Evolutionary conservation across 345 rosid species (phyloP), one percentile per base, ranked within the genome.

Genomic region (Laguncularia racemosa): DNA sequence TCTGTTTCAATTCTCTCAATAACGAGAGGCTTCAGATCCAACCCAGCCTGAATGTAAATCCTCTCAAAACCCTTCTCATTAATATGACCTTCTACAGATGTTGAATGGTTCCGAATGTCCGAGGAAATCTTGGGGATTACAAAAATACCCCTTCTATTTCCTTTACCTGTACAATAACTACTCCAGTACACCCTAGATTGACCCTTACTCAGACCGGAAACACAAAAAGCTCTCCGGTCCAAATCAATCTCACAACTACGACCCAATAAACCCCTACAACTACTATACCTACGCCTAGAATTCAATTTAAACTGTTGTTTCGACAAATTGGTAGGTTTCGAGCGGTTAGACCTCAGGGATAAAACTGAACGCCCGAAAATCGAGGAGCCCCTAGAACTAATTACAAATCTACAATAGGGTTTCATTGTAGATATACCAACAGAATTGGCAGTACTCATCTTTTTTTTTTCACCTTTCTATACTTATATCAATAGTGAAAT

Each of bases 361-460:
- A 77, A 73, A 67, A 62, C 47, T 55, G 78, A 73, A 67, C 60
- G 44, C 58, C 95, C 95, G 4, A 79, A 82, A 48, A 86, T 61
- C 13, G 83, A 80, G 51, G 79, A 77, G 44, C 78, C 73, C 73
- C 50, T 80, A 49, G 55, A 80, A 53, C 84, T 68, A 73, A 86
- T 71, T 28, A 83, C 60, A 64, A 83, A 74, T 76, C 79, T 81
- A 76, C 96, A 76, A 66, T 81, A 83, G 59, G 98, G 98, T 74
- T 77, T 92, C 84, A 86, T 73, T 9, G 80, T 71, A 16, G 85
- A 78, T 64, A 86, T 77, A 50, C 83, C 79, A 59, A 91, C 72
- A 70, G 83, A 84, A 54, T 79, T 71, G 38, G 69, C 46, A 57
- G 75, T 67, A 58, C 66, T 92, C 95, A 89, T 86, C 49, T 49